Base-by-base conservation (phyloP, 2,329 filamentous ascomycete species). In the Aspergillus floridensis region DNA sequence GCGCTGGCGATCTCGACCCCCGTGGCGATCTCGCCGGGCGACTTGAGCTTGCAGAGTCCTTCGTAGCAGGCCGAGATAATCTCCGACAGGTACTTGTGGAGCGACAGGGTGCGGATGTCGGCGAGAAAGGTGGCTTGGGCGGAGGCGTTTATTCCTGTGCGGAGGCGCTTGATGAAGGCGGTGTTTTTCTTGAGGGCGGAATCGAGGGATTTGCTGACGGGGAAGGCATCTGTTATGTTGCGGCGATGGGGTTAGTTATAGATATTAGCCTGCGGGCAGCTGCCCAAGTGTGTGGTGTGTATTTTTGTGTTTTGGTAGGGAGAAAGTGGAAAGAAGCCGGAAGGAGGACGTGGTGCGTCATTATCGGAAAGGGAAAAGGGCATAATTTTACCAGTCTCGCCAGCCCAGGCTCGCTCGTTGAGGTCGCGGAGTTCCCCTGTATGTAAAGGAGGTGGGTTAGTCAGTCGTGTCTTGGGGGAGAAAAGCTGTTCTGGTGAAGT, bases 101-200 rank as follows among this genome's bases (percentile, higher is more conserved):
- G 84, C 67, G 93, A 97, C 29, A 98, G 83, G 26, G 91, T 90
- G 69, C 90, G 88, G 69, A 96, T 93, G 73, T 98, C 93, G 74
- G 93, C 87, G 51, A 96, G 80, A 77, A 98, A 96, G 60, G 92
- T 95, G 66, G 85, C 82, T 57, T 93, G 86, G 57, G 90, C 91
- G 58, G 92, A 83, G 52, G 91, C 80, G 64, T 90, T 93, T 64
- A 98, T 88, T 61, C 92, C 91, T 59, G 93, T 97, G 68, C 93
- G 91, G 58, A 98, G 83, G 71, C 93, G 91, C 79, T 96, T 97
- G 73, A 98, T 98, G 76, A 98, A 97, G 66, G 93, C 92, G 4
- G 93, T 98, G 71, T 98, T 98, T 82, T 97, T 98, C 80, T 96
- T 97, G 76, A 98, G 83, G 54, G 93, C 95, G 55, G 93, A 96